Base-by-base conservation (phyloP, 176 grass and related monocot genomes). In the Musa schizocarpa region DNA sequence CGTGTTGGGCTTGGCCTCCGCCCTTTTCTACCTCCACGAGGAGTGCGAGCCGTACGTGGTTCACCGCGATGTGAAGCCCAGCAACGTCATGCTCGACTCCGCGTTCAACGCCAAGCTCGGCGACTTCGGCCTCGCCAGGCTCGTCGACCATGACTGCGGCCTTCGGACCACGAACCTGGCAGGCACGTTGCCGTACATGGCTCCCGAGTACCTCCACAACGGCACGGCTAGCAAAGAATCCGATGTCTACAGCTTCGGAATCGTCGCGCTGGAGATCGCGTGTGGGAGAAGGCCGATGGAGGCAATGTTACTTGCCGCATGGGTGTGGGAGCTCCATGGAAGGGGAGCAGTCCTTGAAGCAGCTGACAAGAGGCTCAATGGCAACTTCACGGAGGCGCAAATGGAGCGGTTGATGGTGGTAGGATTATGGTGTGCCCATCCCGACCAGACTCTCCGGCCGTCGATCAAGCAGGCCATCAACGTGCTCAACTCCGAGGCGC, bases 61-160 rank as follows among this genome's bases (percentile, higher is more conserved):
- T 9, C 93, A 96, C 79, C 79, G 92, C 0, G 89, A 96, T 63
- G 84, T 91, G 65, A 96, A 96, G 82, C 86, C 86, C 3, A 91
- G 86, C 80, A 96, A 96, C 14, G 87, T 96, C 74, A 96, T 89
- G 92, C 80, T 96, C 55, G 92, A 96, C 75, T 80, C 87, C 22
- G 61, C 84, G 12, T 96, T 96, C 87, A 76, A 68, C 43, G 80
- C 89, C 4, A 96, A 92, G 87, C 85, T 96, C 58, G 89, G 85
- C 16, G 89, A 96, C 79, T 96, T 96, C 2, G 92, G 89, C 8
- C 86, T 96, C 1, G 84, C 92, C 53, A 89, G 87, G 78, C 85
- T 92, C 51, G 81, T 89, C 5, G 82, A 85, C 14, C 83, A 89
- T 12, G 82, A 77, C 55, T 80, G 82, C 54, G 72, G 27, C 13